Conservation (phyloP, 2,329 filamentous ascomycete genomes). For the Nigrospora sphaerica region DNA sequence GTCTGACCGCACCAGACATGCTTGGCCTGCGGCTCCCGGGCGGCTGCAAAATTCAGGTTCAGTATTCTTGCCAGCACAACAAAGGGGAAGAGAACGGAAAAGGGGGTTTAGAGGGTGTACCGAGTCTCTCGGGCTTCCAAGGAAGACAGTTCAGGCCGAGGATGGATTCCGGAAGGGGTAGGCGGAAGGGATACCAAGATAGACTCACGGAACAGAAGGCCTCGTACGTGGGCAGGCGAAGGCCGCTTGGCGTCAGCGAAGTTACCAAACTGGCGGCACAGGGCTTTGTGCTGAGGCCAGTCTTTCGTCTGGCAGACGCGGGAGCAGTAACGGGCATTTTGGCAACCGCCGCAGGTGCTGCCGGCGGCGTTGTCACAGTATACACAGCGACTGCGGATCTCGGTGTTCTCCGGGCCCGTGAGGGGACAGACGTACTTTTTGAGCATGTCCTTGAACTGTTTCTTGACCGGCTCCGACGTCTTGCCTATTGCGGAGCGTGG, state of each 20-base stretch:
- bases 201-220: constrained; percentile 4
- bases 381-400: constrained; percentile 5
- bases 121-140: too few relatives aligned
- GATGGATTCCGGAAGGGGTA: too few relatives aligned
- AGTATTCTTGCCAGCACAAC: too few relatives aligned
- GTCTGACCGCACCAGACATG: constrained; percentile 6
- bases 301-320: constrained; percentile 5
- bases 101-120: too few relatives aligned
- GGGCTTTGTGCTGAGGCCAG: constrained; percentile 4
- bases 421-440: neutral
- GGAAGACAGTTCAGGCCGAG: too few relatives aligned
- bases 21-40: neutral
- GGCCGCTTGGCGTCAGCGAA: constrained; percentile 4
- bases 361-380: constrained; percentile 6
- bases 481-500: too few relatives aligned
- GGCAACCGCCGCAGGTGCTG: constrained; percentile 3
- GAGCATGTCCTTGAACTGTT: neutral
- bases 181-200: too few relatives aligned
- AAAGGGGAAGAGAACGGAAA: too few relatives aligned
- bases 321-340: constrained; percentile 7
- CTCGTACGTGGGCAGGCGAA: constrained; percentile 3
- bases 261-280: constrained; percentile 2
- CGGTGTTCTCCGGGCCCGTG: neutral
- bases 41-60: neutral
- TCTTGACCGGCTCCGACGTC: too few relatives aligned